These are phyloP conservation scores for Thelonectria discophora DNA, from an alignment of 2,329 filamentous ascomycete species.

Conservation along the genomic window DNA sequence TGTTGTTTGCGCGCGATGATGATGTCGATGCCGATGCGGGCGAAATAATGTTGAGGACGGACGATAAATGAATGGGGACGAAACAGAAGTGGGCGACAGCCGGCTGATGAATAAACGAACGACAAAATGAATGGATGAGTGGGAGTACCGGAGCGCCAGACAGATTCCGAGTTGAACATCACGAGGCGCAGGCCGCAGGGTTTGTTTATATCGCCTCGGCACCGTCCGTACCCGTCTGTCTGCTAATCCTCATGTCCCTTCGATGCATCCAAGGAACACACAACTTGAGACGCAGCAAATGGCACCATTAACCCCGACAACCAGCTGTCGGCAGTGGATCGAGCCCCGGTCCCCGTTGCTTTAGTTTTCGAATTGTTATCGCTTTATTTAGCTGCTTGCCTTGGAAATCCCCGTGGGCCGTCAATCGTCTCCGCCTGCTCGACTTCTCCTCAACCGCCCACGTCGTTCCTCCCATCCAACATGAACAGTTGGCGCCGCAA, in stretches of 20 bases:
- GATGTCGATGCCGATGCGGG: background rate
- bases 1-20: background rate
- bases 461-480: background rate
- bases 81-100: constrained; percentile 4
- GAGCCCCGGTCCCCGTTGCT: constrained; percentile 30
- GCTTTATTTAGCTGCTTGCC: constrained; percentile 16
- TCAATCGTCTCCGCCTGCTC: constrained; percentile 1
- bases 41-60: constrained; percentile 5
- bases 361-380: constrained; percentile 20
- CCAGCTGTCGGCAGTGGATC: constrained; percentile 35
- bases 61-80: constrained; percentile 4
- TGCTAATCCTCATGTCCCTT: constrained; percentile 17
- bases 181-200: constrained; percentile 18
- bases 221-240: constrained; percentile 20
- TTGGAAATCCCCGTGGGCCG: constrained; percentile 11
- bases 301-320: constrained; percentile 38
- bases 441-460: constrained; percentile 9
- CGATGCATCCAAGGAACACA: constrained; percentile 28
- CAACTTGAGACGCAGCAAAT: constrained; percentile 33
- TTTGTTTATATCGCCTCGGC: constrained; percentile 28
- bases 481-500: constrained; percentile 9
- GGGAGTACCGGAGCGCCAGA: constrained; percentile 15
- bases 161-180: constrained; percentile 20
- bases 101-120: constrained; percentile 5
- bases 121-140: constrained; percentile 17